Evolutionary conservation across 2,329 filamentous ascomycete genomes (phyloP), one percentile per base, ranked within the genome.

Genomic region (Ascochyta koolunga): DNA sequence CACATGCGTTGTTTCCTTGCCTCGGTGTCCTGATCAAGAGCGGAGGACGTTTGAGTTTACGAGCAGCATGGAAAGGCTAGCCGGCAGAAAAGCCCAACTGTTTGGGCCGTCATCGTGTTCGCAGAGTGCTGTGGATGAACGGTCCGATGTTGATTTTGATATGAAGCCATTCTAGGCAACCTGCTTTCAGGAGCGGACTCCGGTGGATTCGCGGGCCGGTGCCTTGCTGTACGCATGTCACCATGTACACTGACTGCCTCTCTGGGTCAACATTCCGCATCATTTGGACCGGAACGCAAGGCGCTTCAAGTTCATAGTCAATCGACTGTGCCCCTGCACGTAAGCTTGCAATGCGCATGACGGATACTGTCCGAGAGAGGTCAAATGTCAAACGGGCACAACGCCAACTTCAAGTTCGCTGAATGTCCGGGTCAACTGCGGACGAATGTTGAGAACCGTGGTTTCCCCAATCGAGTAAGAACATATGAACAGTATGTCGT

Each of bases 1-100:
- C 51, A 32, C 24, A 43, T 45, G 45, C 40, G 24, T 36, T 49
- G 33, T 29, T 47, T 25, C 4, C 15, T 42, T 36, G 2, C 29
- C 25, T 27, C 35, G 31, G 31, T 46, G 24, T 45, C 25, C 40
- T 50, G 40, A 46, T 35, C n/a, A 31, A 25, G 33, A 35, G n/a
- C n/a, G n/a, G n/a, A 36, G 31, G 36, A 19, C 5, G 41, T 32
- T 40, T 24, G 39, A 37, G 16, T 41, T 46, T 45, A 24, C 24
- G 31, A 29, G 18, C 24, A 24, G 31, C 51, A 45, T 40, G 45
- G 45, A 46, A 10, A n/a, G 29, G 33, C 45, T 46, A 10, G 35
- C 41, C 40, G 45, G 45, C 44, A 45, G 40, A 54, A 54, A 44
- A 50, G 29, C 36, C 45, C 46, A 35, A n/a, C 5, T 19, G 19